Evolutionary conservation across 2,329 filamentous ascomycete species (phyloP).

Genomic region (Beauveria australis): DNA sequence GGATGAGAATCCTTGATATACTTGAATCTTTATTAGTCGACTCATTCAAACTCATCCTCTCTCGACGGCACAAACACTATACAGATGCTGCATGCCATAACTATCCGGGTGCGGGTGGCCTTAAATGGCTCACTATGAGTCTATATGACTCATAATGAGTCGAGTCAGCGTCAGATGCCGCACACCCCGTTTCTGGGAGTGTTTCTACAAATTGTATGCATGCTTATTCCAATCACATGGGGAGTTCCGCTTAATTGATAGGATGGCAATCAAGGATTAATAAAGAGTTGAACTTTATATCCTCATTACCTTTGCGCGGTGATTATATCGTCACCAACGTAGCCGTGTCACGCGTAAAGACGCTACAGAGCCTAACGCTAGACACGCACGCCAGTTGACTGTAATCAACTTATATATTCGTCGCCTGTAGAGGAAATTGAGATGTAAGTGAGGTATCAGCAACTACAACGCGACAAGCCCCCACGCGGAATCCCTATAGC

Average conservation of each 20-base stretch:
- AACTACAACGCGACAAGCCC: too few relatives aligned
- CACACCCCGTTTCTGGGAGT: background rate
- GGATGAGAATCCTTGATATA: background rate
- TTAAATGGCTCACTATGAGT: slow-evolving; percentile 8
- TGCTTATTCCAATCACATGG: background rate
- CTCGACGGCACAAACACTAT: background rate
- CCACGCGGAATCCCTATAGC: too few relatives aligned
- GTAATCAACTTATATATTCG: too few relatives aligned
- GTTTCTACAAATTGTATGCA: background rate
- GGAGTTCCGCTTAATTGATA: background rate
- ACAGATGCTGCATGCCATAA: background rate
- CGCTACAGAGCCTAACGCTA: too few relatives aligned
- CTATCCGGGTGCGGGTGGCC: background rate
- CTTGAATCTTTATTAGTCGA: background rate
- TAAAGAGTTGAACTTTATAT: too few relatives aligned
- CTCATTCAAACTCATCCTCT: slow-evolving; percentile 5
- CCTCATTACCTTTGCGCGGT: too few relatives aligned
- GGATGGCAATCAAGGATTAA: background rate
- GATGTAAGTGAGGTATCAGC: too few relatives aligned
- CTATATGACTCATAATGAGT: slow-evolving; percentile 8
- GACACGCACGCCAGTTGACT: too few relatives aligned
- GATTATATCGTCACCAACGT: too few relatives aligned
- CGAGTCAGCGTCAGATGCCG: background rate
- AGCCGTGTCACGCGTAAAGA: too few relatives aligned
- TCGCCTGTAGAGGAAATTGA: too few relatives aligned